Percentiles rank a stretch among this genome's conserved stretches.
Evolutionary conservation across 805 yeast genomes (phyloP).

Genomic region (Maudiozyma turicensis): DNA sequence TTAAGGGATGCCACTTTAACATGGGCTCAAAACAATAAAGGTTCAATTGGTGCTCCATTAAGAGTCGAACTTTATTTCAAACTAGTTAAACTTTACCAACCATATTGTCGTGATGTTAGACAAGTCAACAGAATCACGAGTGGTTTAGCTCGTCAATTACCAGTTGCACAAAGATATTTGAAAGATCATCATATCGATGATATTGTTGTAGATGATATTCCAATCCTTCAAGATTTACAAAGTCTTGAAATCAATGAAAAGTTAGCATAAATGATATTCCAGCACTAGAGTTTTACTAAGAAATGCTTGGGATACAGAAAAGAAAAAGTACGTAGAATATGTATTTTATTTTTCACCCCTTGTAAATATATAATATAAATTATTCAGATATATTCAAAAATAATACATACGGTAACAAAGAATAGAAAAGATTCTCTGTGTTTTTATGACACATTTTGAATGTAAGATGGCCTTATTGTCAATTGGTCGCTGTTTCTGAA

Average conservation of each 20-base stretch:
- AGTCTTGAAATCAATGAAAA: conserved; percentile 11
- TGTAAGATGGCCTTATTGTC: too few relatives aligned
- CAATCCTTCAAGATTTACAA: conserved; percentile 29
- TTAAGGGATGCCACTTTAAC: conserved; percentile 57
- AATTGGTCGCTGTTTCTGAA: too few relatives aligned
- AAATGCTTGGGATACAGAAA: too few relatives aligned
- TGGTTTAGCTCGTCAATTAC: conserved; percentile 29
- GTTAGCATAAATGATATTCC: not conserved
- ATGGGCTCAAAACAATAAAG: conserved; percentile 11
- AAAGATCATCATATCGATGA: conserved; percentile 19
- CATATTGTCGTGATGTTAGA: conserved; percentile 32
- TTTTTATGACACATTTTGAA: too few relatives aligned
- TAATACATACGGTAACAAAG: too few relatives aligned
- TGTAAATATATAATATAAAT: too few relatives aligned
- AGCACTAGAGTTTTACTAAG: too few relatives aligned
- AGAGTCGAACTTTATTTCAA: conserved; percentile 42
- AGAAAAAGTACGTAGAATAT: too few relatives aligned
- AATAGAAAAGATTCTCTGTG: too few relatives aligned
- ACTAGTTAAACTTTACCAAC: conserved; percentile 36
- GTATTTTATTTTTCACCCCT: too few relatives aligned
- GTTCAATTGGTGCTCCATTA: conserved; percentile 16
- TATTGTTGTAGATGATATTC: conserved; percentile 14
- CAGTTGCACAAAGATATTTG: conserved; percentile 18
- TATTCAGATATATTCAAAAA: too few relatives aligned
- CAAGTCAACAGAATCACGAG: conserved; percentile 32